Evolutionary conservation across 1,284 basidiomycete species (phyloP), one percentile per base, ranked within the genome.

Genomic region (Thelephora terrestris): DNA sequence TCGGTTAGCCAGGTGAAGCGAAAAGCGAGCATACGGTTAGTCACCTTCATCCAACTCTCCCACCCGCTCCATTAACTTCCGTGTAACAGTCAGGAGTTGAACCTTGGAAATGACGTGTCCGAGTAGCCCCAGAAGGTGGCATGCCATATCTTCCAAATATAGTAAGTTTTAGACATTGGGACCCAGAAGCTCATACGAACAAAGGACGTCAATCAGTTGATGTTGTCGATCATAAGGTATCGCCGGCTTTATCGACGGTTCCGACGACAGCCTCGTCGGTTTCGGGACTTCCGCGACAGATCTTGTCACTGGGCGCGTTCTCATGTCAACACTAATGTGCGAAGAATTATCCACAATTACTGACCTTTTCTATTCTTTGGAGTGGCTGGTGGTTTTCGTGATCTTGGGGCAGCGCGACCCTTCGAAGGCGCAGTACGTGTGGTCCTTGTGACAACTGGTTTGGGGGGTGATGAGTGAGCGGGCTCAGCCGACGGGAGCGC

Each of bases 111-210:
- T 58, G 2, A 68, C 56, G 44, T 74, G 64, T 0, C 76, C 76
- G 1, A 75, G 63, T 5, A 91, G 58, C 4, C 86, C 85, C n/a
- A 89, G 72, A 24, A 92, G 65, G 34, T 80, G 73, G 0, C 79
- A 64, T 9, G 78, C 69, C 50, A 81, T 73, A 45, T 79, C 88
- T 86, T 55, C 17, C 6, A 10, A 43, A 32, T 6, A 51, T 23
- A 53, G 50, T 52, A 54, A 32, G 29, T 32, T 14, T 32, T 12
- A 32, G 12, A 7, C 29, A 14, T 32, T 32, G 29, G 12, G 17
- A 21, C 25, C 2, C 18, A 18, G 21, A 25, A 5, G 12, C 39
- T 42, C 16, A 20, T 21, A 42, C 20, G 39, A 42, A 42, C 20
- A 25, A 42, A 42, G 39, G 39, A 20, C 21, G 21, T 42, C n/a